Conservation (phyloP, 2,329 filamentous ascomycete genomes). For the Stachybotrys echinatus region DNA sequence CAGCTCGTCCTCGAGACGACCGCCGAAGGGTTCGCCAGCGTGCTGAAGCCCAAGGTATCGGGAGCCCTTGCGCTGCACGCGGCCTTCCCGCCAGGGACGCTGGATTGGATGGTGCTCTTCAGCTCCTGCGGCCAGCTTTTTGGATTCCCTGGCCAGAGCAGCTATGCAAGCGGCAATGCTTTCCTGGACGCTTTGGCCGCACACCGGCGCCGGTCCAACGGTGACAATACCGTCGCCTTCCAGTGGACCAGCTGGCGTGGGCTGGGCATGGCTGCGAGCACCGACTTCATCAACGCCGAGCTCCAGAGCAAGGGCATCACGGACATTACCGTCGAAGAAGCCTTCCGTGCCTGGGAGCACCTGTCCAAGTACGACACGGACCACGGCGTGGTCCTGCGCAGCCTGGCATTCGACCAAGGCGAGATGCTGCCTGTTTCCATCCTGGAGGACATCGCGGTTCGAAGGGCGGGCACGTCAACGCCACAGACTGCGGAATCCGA, state of each 20-base stretch:
- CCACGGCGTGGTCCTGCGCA: conserved; percentile 5
- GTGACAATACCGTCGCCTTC: conserved; percentile 4
- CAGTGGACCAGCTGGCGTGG: conserved; percentile 5
- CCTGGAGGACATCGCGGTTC: not conserved
- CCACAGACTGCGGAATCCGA: not conserved
- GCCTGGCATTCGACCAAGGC: conserved; percentile 3
- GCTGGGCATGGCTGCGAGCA: conserved; percentile 5
- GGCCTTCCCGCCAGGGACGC: conserved; percentile 2
- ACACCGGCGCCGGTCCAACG: conserved; percentile 1
- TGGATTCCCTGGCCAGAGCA: conserved; percentile 1
- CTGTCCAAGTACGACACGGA: conserved; percentile 3
- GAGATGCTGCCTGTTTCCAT: not conserved
- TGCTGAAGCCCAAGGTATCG: not conserved
- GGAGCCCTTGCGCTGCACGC: not conserved
- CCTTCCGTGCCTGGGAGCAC: conserved; percentile 6
- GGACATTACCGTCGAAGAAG: conserved; percentile 5
- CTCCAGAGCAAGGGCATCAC: conserved; percentile 8
- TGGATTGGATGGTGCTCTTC: conserved; percentile 4
- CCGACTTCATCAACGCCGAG: conserved; percentile 5
- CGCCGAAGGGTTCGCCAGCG: not conserved
- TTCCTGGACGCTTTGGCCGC: conserved; percentile 3
- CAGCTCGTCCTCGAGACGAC: not conserved
- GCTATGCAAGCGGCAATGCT: conserved; percentile 2
- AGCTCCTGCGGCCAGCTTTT: conserved; percentile 3
- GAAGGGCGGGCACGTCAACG: not conserved